These are phyloP conservation scores for Pseudonectria buxi DNA, from an alignment of 2,329 filamentous ascomycete species.

Conservation along the genomic window DNA sequence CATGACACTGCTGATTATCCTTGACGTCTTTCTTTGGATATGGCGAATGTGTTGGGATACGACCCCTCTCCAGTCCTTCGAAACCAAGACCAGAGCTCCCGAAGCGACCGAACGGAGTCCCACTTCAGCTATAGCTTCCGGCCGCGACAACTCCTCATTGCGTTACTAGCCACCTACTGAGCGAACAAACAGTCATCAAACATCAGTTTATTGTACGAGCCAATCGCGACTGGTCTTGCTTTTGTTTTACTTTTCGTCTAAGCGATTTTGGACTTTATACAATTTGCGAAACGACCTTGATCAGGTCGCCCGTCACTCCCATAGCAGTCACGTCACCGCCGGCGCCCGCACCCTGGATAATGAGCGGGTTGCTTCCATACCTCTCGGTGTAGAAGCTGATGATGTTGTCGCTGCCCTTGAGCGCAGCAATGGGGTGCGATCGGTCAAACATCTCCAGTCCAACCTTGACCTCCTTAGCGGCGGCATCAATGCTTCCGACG, in stretches of 20 bases:
- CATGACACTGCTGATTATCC: constrained; percentile 38
- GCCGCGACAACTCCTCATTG: constrained; percentile 15
- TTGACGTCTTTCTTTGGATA: constrained; percentile 47
- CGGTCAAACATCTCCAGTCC: constrained; percentile 84
- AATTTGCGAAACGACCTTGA: constrained; percentile 78
- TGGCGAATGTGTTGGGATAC: constrained; percentile 36
- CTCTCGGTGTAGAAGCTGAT: constrained; percentile 97
- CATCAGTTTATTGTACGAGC: background rate
- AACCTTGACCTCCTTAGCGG: constrained; percentile 77
- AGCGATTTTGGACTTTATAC: constrained; percentile 26
- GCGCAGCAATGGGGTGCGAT: constrained; percentile 82
- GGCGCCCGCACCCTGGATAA: constrained; percentile 89
- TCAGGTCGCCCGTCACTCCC: constrained; percentile 89
- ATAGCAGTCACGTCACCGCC: constrained; percentile 95
- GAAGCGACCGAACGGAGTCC: constrained; percentile 14
- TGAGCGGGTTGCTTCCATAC: constrained; percentile 84
- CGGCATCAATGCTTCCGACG: constrained; percentile 86
- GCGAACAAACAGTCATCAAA: constrained; percentile 1
- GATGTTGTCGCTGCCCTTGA: constrained; percentile 98
- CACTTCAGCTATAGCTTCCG: constrained; percentile 15
- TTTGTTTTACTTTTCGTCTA: constrained; percentile 14
- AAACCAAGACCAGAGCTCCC: constrained; percentile 9
- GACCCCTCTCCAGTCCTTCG: constrained; percentile 8
- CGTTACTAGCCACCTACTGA: constrained; percentile 9
- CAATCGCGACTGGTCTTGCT: constrained; percentile 5